Evolutionary conservation across 192 early-diverging fungal species (phyloP), one percentile per base, ranked within the genome.

Genomic region (Gryganskiella cystojenkinii): DNA sequence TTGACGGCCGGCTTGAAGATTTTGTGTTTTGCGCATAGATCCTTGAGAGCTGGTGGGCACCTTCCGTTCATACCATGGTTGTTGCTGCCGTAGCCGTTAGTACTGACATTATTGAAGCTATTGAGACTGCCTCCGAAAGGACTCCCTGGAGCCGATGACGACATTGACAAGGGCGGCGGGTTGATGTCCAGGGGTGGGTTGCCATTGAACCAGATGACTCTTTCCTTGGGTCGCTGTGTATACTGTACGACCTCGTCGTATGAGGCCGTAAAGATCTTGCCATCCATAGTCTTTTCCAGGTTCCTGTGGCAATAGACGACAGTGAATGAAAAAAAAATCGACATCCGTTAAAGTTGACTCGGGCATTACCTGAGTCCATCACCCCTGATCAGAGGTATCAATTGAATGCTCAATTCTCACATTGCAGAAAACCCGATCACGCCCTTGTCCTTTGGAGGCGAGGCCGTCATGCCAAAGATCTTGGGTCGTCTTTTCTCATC

Each of bases 381-480:
- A n/a, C n/a, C n/a, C n/a, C n/a, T n/a, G n/a, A n/a, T n/a, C n/a
- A n/a, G n/a, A n/a, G n/a, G n/a, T n/a, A n/a, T n/a, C n/a, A n/a
- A n/a, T n/a, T n/a, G n/a, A n/a, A 3, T 20, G 1, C 15, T 19
- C 33, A 28, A 19, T 30, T 14, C 47, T 9, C 64, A 80, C 81
- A 24, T 67, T 19, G 75, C 76, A 9, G 70, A 43, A 51, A 64
- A 70, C 24, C 49, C 19, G 2, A 11, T 22, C 25, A 37, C 22
- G 3, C 80, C 71, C 1, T 51, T 65, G 30, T 83, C 55, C 31
- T 54, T 78, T 34, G 91, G 82, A 20, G 95, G 95, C 22, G 96
- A 98, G 11, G 95, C 95, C 0, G 95, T 96, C 91, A 97, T 93
- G 6, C 94, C 93, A 83, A 98, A 93, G 10, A 98, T 87, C 35